Percentiles rank a stretch among this genome's conserved stretches.
phyloP scores from a whole-genome alignment of 208 protist genomes.

The Acanthamoeba divionensis region DNA sequence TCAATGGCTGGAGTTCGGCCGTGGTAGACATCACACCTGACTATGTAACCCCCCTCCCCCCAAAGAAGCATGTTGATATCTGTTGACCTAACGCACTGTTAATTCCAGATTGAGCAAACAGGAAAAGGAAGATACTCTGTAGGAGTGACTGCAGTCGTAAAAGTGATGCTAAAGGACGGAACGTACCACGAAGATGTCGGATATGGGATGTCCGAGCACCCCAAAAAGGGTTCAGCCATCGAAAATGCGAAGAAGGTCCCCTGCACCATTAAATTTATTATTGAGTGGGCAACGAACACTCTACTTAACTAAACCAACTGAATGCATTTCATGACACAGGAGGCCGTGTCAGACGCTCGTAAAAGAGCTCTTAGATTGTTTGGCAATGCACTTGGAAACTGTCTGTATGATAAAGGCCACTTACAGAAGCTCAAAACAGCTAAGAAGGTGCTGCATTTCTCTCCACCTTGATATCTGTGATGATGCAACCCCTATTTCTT shows the following conservation, averaged over 20 bases:
- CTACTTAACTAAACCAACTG: too few species aligned
- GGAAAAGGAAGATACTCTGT: conserved; percentile 46
- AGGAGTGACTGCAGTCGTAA: conserved; percentile 68
- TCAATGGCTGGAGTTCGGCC: conserved; percentile 76
- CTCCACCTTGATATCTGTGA: too few species aligned
- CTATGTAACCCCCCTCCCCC: conserved; percentile 59
- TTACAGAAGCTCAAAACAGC: conserved; percentile 50
- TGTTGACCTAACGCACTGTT: too few species aligned
- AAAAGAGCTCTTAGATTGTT: conserved; percentile 76
- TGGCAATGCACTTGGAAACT: conserved; percentile 75
- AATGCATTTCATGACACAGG: background rate
- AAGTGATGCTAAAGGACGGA: conserved; percentile 77
- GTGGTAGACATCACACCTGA: conserved; percentile 68
- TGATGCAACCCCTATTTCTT: too few species aligned
- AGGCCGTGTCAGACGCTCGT: conserved; percentile 75
- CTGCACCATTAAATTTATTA: background rate
- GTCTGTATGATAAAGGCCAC: conserved; percentile 73
- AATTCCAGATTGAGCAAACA: conserved; percentile 48
- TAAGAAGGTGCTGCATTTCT: background rate
- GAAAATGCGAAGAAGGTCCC: conserved; percentile 74
- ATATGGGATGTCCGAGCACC: conserved; percentile 70
- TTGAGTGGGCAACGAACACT: too few species aligned
- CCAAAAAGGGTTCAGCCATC: conserved; percentile 68
- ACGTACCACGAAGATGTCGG: conserved; percentile 78
- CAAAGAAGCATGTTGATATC: background rate